These are phyloP conservation scores for Bretschneidera sinensis DNA, from an alignment of 345 rosid species.

Conservation along the genomic window DNA sequence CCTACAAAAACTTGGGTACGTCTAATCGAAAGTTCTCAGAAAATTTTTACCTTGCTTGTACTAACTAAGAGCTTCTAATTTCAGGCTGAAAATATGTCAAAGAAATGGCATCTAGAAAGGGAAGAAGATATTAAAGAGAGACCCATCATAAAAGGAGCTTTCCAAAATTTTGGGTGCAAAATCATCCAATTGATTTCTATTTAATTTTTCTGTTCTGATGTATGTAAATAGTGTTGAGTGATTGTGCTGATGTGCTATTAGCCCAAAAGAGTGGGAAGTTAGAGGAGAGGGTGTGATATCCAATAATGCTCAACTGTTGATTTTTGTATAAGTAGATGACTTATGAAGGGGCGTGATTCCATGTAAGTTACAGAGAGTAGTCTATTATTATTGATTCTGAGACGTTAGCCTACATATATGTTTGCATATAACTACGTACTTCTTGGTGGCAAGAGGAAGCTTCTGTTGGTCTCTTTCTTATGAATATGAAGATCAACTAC, in stretches of 20 bases:
- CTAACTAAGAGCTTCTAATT: constrained; percentile 8
- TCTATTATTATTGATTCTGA: too few relatives aligned
- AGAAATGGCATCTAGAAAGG: constrained; percentile 63
- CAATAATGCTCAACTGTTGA: background rate
- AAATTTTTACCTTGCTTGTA: background rate
- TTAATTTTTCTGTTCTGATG: too few relatives aligned
- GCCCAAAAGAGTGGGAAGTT: background rate
- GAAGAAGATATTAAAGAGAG: constrained; percentile 49
- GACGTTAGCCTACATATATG: too few relatives aligned
- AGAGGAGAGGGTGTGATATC: background rate
- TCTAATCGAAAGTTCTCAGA: background rate
- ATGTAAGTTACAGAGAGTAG: too few relatives aligned
- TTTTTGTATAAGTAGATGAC: background rate
- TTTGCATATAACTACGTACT: too few relatives aligned
- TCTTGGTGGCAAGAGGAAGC: too few relatives aligned
- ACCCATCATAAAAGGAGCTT: constrained; percentile 66
- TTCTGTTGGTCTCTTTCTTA: too few relatives aligned
- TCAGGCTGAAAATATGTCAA: constrained; percentile 60
- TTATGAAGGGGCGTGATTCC: background rate
- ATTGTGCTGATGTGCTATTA: background rate
- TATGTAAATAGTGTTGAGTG: background rate
- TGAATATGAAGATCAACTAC: too few relatives aligned
- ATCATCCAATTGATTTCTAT: too few relatives aligned
- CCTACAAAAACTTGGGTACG: constrained; percentile 79
- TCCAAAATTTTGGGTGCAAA: constrained; percentile 55